phyloP scores from a whole-genome alignment of 2,329 filamentous ascomycete genomes.

The Hymenoscyphus repandus region DNA sequence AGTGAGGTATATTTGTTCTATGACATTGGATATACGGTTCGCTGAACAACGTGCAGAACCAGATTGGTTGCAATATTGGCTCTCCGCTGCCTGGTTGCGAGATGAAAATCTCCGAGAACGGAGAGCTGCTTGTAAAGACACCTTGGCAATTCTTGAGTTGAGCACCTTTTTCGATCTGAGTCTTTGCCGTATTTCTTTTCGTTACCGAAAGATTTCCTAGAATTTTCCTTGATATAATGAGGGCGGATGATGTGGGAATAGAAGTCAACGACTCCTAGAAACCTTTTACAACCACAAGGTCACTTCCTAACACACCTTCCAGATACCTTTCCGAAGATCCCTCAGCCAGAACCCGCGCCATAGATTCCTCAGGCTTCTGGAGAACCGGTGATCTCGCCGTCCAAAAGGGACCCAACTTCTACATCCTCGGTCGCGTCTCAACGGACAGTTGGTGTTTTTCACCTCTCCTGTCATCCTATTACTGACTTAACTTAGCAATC shows the following conservation, averaged over 20 bases:
- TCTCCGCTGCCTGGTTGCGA: not conserved
- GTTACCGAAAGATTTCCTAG: not conserved
- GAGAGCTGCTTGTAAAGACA: not conserved
- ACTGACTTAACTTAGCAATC: not conserved
- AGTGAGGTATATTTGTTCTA: not conserved
- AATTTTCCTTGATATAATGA: no score
- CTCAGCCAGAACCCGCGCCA: not conserved
- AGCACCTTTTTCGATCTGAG: not conserved
- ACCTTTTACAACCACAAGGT: not conserved
- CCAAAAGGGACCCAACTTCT: not conserved
- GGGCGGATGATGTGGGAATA: not conserved
- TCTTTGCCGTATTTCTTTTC: no score
- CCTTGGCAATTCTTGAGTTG: not conserved
- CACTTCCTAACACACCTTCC: not conserved
- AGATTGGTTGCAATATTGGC: no score
- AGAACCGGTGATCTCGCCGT: not conserved
- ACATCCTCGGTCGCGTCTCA: not conserved
- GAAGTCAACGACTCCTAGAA: no score
- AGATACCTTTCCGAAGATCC: not conserved
- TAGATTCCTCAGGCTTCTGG: not conserved
- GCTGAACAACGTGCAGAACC: not conserved
- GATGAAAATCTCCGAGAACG: not conserved
- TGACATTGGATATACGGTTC: not conserved
- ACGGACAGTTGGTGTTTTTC: not conserved
- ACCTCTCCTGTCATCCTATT: not conserved